Evolutionary conservation across 176 grass and related monocot species (phyloP).

Genomic region (Chloris gayana): DNA sequence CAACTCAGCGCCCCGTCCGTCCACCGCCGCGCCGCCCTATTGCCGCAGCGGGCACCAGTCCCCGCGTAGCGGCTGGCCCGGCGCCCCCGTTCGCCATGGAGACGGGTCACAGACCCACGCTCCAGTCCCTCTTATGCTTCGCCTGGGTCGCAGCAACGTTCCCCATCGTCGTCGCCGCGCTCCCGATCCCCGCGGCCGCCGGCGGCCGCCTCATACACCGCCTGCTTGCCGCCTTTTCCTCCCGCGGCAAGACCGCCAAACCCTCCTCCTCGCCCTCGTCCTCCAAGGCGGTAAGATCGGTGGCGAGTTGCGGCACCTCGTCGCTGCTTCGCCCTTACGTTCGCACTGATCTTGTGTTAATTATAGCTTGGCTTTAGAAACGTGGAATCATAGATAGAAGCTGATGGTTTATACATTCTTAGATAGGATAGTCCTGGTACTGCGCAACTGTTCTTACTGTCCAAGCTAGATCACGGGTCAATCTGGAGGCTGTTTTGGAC

Average conservation of each 20-base stretch:
- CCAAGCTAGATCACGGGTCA: background rate
- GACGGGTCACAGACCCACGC: conserved; percentile 2
- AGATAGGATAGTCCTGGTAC: background rate
- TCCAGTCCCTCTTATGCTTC: conserved; percentile 49
- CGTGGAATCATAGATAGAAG: background rate
- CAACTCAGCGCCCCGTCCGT: background rate
- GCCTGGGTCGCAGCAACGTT: conserved; percentile 51
- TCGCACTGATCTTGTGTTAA: background rate
- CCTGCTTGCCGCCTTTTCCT: conserved; percentile 45
- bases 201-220: conserved; percentile 36
- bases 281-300: conserved; percentile 47
- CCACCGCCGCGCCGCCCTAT: background rate
- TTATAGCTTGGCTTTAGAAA: background rate
- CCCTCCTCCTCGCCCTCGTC: conserved; percentile 11
- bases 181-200: conserved; percentile 48
- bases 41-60: too few species aligned
- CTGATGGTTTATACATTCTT: background rate
- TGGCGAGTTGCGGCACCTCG: background rate
- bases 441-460: background rate
- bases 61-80: background rate
- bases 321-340: background rate
- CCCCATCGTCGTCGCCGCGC: conserved; percentile 51
- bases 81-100: conserved; percentile 35
- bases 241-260: conserved; percentile 55
- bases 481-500: background rate